These are phyloP conservation scores for Vanrija sp. DNA, from an alignment of 1,284 basidiomycete genomes.

Conservation along the genomic window DNA sequence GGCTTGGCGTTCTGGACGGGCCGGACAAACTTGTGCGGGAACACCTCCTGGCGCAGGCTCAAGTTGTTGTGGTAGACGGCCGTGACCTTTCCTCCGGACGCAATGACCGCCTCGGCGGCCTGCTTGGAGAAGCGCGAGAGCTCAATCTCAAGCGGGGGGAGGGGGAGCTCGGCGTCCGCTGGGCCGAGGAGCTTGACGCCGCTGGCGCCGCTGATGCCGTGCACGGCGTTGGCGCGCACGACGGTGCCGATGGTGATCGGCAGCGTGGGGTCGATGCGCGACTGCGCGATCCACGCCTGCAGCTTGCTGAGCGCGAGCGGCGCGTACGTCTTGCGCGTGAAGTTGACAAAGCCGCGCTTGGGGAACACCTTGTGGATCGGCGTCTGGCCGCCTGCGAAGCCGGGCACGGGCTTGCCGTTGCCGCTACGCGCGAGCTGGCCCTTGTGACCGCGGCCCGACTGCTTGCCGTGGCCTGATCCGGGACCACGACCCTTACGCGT, in stretches of 20 bases:
- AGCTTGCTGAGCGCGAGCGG: constrained; percentile 83
- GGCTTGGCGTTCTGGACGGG: constrained; percentile 68
- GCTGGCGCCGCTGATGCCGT: constrained; percentile 66
- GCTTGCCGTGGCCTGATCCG: constrained; percentile 84
- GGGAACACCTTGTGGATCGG: constrained; percentile 88
- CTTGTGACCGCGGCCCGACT: constrained; percentile 89
- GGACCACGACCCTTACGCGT: constrained; percentile 90
- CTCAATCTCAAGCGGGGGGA: constrained; percentile 70
- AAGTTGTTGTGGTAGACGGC: constrained; percentile 91
- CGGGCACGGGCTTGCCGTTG: constrained; percentile 74
- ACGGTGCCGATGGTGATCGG: constrained; percentile 88
- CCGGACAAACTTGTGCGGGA: constrained; percentile 53
- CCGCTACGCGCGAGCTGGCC: constrained; percentile 92
- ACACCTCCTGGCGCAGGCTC: constrained; percentile 73
- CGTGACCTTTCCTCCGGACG: constrained; percentile 73
- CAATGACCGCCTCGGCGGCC: constrained; percentile 81
- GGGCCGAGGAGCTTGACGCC: constrained; percentile 88
- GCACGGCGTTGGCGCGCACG: constrained; percentile 78
- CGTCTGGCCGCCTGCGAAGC: constrained; percentile 96
- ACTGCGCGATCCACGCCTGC: constrained; percentile 85
- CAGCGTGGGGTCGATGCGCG: constrained; percentile 68
- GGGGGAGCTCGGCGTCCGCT: constrained; percentile 53
- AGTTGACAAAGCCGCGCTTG: constrained; percentile 89
- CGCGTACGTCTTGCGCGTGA: constrained; percentile 68
- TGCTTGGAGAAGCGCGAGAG: constrained; percentile 81